A percentile compares a stretch with the other conserved stretches of the same genome.
These are phyloP conservation scores for Suhomyces sp. DNA, from an alignment of 805 yeast species.

Conservation along the genomic window DNA sequence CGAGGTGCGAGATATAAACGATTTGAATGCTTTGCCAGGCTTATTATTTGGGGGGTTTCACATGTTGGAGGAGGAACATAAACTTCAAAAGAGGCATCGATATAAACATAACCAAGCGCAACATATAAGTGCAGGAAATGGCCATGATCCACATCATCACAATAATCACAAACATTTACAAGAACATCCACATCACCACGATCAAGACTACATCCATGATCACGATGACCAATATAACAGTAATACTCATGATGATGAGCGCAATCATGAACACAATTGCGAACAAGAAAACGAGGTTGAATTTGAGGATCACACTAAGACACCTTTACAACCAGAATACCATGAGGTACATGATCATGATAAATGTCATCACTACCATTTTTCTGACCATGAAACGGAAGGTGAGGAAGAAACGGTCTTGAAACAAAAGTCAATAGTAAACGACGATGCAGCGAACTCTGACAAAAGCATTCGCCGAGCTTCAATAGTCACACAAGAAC, in stretches of 20 bases:
- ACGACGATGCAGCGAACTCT: neutral
- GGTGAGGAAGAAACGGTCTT: neutral
- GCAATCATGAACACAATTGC: conserved; percentile 1
- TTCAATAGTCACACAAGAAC: neutral
- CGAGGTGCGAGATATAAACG: conserved; percentile 38
- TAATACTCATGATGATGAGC: conserved; percentile 5
- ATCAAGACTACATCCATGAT: conserved; percentile 6
- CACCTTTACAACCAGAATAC: neutral
- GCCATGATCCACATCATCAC: conserved; percentile 5
- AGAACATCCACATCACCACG: conserved; percentile 4
- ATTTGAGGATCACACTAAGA: neutral
- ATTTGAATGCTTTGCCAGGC: conserved; percentile 35
- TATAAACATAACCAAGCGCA: conserved; percentile 7
- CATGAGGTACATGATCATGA: neutral
- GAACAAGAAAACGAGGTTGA: neutral
- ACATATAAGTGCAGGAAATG: no score
- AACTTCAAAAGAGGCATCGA: conserved; percentile 23
- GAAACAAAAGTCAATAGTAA: neutral
- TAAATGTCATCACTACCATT: neutral
- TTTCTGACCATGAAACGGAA: neutral
- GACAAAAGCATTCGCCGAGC: no score
- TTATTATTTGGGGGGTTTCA: conserved; percentile 37
- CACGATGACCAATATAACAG: conserved; percentile 3
- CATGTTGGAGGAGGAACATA: conserved; percentile 34
- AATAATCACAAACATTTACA: conserved; percentile 4